Base-by-base conservation (phyloP, 768 basidiomycete genomes). In the Kwoniella sp. region DNA sequence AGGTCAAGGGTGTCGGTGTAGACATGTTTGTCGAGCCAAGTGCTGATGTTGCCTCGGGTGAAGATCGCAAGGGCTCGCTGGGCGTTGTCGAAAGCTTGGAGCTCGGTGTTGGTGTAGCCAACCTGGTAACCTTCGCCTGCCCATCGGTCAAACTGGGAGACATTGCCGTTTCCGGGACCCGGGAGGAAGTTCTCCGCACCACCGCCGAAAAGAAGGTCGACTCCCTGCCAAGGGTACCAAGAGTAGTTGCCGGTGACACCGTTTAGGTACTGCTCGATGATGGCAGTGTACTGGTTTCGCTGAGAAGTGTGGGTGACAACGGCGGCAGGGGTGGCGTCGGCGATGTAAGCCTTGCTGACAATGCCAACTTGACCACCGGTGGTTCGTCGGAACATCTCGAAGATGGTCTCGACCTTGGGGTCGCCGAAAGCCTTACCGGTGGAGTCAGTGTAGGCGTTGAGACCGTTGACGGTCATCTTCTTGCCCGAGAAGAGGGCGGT, bases 11-110 rank as follows among this genome's bases (percentile, higher is more conserved):
- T 37, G 25, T 60, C 56, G 12, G 53, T 59, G 69, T 63, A 76
- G 45, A 77, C 65, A 44, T 75, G 53, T 28, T 75, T 63, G 56
- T 77, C 76, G 52, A 77, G 60, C 75, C 75, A 76, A 12, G 73
- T 76, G 19, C 72, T 65, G 59, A 75, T 60, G 56, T 70, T 75
- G 29, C 57, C 57, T 28, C 52, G 44, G 36, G 60, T 60, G 63
- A 76, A 76, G 51, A 77, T 60, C 20, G 75, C 76, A 29, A 77
- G 65, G 12, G 71, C 66, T 31, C 70, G 52, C 42, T 73, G 59
- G 25, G 55, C 59, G 50, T 65, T 60, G 46, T 68, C 63, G 40
- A 69, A 60, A 1, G 63, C 57, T 34, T 60, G 41, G 14, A 76
- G 62, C n/a, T 67, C 53, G 28, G 70, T 59, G 51, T 76, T 75